Conservation (phyloP, 192 early-diverging fungal genomes). For the Mortierella hygrophila region DNA sequence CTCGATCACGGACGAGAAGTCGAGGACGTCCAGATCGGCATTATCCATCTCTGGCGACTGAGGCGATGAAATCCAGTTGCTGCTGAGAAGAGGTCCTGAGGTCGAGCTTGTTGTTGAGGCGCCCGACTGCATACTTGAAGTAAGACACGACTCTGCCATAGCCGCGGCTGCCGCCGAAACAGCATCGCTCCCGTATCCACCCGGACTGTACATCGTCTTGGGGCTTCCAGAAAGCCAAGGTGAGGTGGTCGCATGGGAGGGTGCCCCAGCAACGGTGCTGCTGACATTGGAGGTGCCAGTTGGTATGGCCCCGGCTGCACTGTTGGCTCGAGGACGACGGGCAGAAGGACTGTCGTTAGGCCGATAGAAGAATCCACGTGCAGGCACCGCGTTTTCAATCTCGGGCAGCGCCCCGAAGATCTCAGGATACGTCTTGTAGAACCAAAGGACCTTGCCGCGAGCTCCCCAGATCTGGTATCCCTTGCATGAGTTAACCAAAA, state of each 20-base stretch:
- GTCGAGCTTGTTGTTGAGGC: background rate
- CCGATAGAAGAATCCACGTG: conserved; percentile 44
- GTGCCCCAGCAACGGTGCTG: conserved; percentile 6
- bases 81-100: background rate
- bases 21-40: conserved; percentile 41
- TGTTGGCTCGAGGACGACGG: background rate
- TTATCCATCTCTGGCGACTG: conserved; percentile 46
- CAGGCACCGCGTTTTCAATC: background rate
- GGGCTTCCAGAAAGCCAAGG: conserved; percentile 40
- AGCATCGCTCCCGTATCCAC: conserved; percentile 30
- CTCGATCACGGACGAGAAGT: conserved; percentile 52
- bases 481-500: conserved; percentile 33
- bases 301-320: background rate
- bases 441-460: conserved; percentile 39
- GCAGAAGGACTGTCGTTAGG: conserved; percentile 10
- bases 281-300: background rate
- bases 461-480: conserved; percentile 48
- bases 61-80: conserved; percentile 22
- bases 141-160: conserved; percentile 40
- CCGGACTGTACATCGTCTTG: conserved; percentile 42
- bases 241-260: conserved; percentile 10
- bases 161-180: conserved; percentile 40
- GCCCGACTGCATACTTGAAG: background rate
- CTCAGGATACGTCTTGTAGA: conserved; percentile 37
- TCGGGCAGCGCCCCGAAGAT: conserved; percentile 32